Percentiles rank a stretch among this genome's conserved stretches.
These are phyloP conservation scores for Colletotrichum scovillei DNA, from an alignment of 2,329 filamentous ascomycete species.

Conservation along the genomic window DNA sequence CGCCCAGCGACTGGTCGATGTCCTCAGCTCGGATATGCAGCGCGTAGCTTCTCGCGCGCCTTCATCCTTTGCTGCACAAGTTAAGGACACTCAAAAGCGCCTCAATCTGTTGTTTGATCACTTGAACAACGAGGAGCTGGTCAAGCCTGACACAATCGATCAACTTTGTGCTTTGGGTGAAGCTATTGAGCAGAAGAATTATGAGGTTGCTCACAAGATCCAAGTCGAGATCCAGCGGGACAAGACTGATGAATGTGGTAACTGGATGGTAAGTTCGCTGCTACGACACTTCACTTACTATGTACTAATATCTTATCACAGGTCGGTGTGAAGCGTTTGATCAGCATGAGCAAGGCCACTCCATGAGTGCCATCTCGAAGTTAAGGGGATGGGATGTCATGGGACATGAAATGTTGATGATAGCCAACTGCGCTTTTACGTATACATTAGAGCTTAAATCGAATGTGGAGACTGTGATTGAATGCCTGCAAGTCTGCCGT, in stretches of 20 bases:
- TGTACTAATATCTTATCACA: conserved; percentile 56
- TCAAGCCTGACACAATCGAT: conserved; percentile 82
- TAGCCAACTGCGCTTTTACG: conserved; percentile 32
- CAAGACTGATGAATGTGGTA: conserved; percentile 83
- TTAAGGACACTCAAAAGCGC: conserved; percentile 93
- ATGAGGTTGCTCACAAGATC: conserved; percentile 72
- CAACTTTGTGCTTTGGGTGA: conserved; percentile 73
- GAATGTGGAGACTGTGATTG: conserved; percentile 1
- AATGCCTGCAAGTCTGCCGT: neutral
- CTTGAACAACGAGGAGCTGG: conserved; percentile 92
- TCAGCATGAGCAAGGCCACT: conserved; percentile 83
- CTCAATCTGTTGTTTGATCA: conserved; percentile 96
- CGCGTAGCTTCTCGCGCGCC: conserved; percentile 89
- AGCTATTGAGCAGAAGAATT: conserved; percentile 76
- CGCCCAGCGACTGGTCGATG: conserved; percentile 83
- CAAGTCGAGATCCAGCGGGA: conserved; percentile 82
- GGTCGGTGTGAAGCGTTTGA: conserved; percentile 81
- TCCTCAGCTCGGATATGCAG: conserved; percentile 86
- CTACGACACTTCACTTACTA: neutral
- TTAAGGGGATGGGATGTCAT: neutral
- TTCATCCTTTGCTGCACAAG: conserved; percentile 85
- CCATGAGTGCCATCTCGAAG: conserved; percentile 55
- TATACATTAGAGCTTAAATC: conserved; percentile 34
- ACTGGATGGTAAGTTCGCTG: conserved; percentile 82
- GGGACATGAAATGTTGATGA: conserved; percentile 24